Evolutionary conservation across 2,329 filamentous ascomycete species (phyloP), one percentile per base, ranked within the genome.

Genomic region (Decorospora gaudefroyi): DNA sequence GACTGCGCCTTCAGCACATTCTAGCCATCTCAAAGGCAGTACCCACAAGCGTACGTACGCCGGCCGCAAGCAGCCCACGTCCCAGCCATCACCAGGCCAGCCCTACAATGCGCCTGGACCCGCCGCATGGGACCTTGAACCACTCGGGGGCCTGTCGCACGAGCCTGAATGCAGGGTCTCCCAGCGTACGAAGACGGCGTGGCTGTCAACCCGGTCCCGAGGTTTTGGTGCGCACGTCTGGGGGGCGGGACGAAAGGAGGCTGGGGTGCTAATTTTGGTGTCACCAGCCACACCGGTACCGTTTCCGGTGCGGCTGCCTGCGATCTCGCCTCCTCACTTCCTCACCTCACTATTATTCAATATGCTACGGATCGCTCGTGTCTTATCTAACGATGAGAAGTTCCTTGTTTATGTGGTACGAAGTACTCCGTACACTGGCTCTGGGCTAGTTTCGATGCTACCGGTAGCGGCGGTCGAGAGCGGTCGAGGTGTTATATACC

Each of bases 11-110:
- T 34, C 34, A 41, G 42, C 37, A 33, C 17, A 22, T 21, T 36
- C 36, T 42, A 38, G 42, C 32, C 29, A 21, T 46, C 26, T 19
- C 31, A 22, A 41, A 26, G 11, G 19, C 31, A 5, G 41, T 36
- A 44, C 23, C 37, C 48, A 48, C 48, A 35, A 16, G 35, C 40
- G 25, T 41, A 49, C 44, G 48, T 51, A 51, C 35, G 17, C 41
- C 44, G 40, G 22, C 36, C 15, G 34, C 38, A 36, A 50, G 43
- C 35, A 48, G 26, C 41, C 34, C 40, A 35, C 39, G 34, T 45
- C 32, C 49, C 49, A 51, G 45, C 49, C 49, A 23, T 42, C 28
- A 29, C 15, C 19, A 26, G 30, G 18, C 32, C 46, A 50, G 37
- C 46, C 42, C 22, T 41, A 42, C 31, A 12, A 30, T 26, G 28